Conservation (phyloP, 352 stramenopile species). For the Phytopythium chamaehyphon region DNA sequence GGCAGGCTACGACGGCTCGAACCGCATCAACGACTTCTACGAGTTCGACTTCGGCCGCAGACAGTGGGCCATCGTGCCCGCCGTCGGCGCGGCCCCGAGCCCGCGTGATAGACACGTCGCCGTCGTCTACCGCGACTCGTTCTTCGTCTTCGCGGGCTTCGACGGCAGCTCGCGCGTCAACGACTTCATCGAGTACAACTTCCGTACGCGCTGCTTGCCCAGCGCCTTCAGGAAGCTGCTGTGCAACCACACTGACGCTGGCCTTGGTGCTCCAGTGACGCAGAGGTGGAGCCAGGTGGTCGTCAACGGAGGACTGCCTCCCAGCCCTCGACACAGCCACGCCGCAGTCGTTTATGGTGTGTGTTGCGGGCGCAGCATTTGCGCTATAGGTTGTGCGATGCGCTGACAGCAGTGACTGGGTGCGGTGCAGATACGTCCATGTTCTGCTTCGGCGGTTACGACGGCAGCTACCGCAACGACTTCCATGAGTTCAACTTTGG, state of each 20-base stretch:
- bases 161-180: conserved; percentile 92
- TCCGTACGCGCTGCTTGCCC: conserved; percentile 51
- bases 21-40: conserved; percentile 94
- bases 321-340: conserved; percentile 94
- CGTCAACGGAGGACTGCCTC: conserved; percentile 77
- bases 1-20: conserved; percentile 89
- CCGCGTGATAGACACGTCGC: conserved; percentile 93
- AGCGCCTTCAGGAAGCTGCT: too few relatives aligned
- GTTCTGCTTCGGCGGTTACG: conserved; percentile 94
- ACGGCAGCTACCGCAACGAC: conserved; percentile 93
- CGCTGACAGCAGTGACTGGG: too few relatives aligned
- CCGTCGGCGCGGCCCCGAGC: conserved; percentile 67
- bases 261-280: conserved; percentile 36
- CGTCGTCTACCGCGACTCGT: conserved; percentile 90
- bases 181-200: conserved; percentile 95
- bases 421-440: conserved; percentile 65
- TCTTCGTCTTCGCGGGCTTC: conserved; percentile 95
- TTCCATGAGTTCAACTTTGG: conserved; percentile 96
- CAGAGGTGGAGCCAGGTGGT: conserved; percentile 75
- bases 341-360: conserved; percentile 88
- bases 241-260: background rate
- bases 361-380: too few relatives aligned
- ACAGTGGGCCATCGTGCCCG: conserved; percentile 66
- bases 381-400: too few relatives aligned
- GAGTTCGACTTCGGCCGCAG: conserved; percentile 89